Evolutionary conservation across 495 filamentous ascomycete genomes (phyloP).

Genomic region (Aspergillus carlsbadensis): DNA sequence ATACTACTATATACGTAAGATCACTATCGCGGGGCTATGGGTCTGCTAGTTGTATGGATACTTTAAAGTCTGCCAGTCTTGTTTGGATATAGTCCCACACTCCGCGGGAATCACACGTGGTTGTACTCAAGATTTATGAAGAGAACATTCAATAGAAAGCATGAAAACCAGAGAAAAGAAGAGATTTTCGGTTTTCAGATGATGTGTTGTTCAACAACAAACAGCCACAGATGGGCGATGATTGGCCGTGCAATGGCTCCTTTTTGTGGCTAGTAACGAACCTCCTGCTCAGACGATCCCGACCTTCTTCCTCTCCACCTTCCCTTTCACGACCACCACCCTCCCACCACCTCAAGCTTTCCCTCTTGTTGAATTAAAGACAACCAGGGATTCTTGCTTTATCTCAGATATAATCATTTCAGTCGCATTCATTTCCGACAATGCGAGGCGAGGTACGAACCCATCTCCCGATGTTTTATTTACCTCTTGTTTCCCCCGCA

Average conservation of each 20-base stretch:
- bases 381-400: neutral
- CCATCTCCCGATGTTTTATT: slow-evolving; percentile 13
- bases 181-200: neutral
- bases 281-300: neutral
- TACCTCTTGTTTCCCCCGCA: slow-evolving; percentile 18
- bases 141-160: too few species aligned
- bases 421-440: slow-evolving; percentile 9
- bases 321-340: slow-evolving; percentile 2
- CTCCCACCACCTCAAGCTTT: neutral
- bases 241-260: neutral
- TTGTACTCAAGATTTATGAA: neutral
- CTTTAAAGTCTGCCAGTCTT: neutral
- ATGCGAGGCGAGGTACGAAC: slow-evolving; percentile 40
- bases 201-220: neutral
- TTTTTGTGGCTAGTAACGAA: slow-evolving; percentile 8
- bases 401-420: neutral
- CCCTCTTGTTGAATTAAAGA: neutral
- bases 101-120: slow-evolving; percentile 14
- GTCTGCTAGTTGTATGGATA: too few species aligned
- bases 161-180: neutral
- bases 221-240: neutral
- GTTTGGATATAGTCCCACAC: slow-evolving; percentile 5
- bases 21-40: too few species aligned
- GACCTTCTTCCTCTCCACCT: neutral
- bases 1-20: too few species aligned